Evolutionary conservation across 495 filamentous ascomycete genomes (phyloP), one percentile per base, ranked within the genome.

Genomic region (Cercophora samala): DNA sequence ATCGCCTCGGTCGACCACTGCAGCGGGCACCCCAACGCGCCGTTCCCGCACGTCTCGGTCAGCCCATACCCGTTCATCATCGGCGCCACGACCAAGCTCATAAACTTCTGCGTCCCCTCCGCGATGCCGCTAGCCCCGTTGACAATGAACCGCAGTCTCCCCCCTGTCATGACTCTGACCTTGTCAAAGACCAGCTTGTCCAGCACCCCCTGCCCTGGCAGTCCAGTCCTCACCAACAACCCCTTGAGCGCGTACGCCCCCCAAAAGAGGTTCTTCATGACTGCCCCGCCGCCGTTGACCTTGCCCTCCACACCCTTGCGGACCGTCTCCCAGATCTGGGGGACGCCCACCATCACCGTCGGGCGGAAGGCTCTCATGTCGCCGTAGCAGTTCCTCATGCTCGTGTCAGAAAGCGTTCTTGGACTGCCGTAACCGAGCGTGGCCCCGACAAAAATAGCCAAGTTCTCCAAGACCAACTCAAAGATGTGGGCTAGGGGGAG

Each of bases 401-500:
- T 81, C 19, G 69, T 71, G 72, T 97, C 93, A 9, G 93, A 85
- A 13, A 97, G 81, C 62, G 91, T 93, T 26, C 90, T 79, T 55
- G 96, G 90, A 70, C 91, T 89, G 23, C 93, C 93, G 76, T 93
- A 97, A 25, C 93, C 93, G 69, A 97, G 89, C 6, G 87, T 84
- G 9, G 82, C 88, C 67, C 93, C 93, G 60, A 87, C 78, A 81
- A 87, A 93, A 63, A 97, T 79, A 22, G 85, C 84, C 4, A 81
- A 74, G 75, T 96, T 91, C 75, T 97, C 93, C n/a, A 86, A 81
- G 21, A 91, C 78, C 64, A 94, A 90, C 66, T 91, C 90, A 72
- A 90, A 93, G 70, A 97, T 97, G 76, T 97, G 93, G 15, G 93
- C 93, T 3, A 97, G 83, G 0, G 93, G 93, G 4, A 97, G 86